Base-by-base conservation (phyloP, 2,329 filamentous ascomycete species). In the Pseudocercospora musae region DNA sequence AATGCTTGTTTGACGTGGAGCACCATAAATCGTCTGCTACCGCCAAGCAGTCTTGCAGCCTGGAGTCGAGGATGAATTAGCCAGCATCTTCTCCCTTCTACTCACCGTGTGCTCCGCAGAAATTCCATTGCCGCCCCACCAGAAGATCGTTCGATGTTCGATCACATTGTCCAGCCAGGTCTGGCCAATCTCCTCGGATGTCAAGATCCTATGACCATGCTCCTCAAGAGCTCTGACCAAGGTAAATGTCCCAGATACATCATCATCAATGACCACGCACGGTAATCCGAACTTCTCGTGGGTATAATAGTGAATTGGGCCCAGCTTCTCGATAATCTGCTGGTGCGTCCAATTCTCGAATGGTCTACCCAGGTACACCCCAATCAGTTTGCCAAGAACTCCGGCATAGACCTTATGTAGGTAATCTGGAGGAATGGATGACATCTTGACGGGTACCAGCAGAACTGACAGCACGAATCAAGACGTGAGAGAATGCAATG, bases 291-390 rank as follows among this genome's bases (percentile, higher is more conserved):
- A 58, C 20, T 58, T 49, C 27, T 58, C 56, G 44, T 58, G 56
- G 15, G 21, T 44, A 13, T 58, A 58, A 27, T 50, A 33, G 11
- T 29, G 25, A 20, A 58, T 48, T 8, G 42, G 56, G 9, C 56
- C 44, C 25, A 58, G 56, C 18, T 58, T 33, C 5, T 29, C 15
- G 15, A 58, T 23, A 13, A 58, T 58, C 23, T 23, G n/a, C 21
- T 58, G 37, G 13, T 46, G 56, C 48, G 56, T 44, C 56, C 40
- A 48, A n/a, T 46, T 31, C 44, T 58, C 56, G 42, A 58, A 58
- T 23, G 56, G 56, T 58, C 56, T 23, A 21, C 56, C 56, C n/a
- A 58, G n/a, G 44, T 58, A 58, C 1, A 58, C 56, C 8, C 56
- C 56, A 27, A 58, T 58, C 23, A 58, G 40, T 13, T 58, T 58